phyloP scores from a whole-genome alignment of 129 eudicot genomes.

The Pseudognaphalium luteoalbum region DNA sequence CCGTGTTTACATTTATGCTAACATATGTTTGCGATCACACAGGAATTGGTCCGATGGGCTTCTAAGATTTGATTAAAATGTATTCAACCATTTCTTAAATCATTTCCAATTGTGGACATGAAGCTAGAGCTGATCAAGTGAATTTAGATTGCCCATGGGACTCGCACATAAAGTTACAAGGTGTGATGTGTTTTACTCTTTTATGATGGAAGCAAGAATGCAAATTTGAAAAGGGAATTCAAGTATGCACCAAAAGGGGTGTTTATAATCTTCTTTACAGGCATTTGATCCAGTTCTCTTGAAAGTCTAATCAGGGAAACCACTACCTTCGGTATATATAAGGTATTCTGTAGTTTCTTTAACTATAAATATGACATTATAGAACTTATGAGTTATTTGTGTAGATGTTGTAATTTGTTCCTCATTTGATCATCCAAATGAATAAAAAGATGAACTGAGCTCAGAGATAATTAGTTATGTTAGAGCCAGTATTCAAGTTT shows the following conservation, averaged over 20 bases:
- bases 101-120: background rate
- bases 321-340: background rate
- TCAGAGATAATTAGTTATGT: background rate
- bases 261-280: background rate
- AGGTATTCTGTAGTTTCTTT: background rate
- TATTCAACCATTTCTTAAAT: background rate
- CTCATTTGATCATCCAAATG: background rate
- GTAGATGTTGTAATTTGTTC: background rate
- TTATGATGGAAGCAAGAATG: background rate
- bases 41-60: slow-evolving; percentile 48
- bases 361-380: background rate
- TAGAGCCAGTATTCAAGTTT: too few relatives aligned
- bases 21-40: slow-evolving; percentile 19
- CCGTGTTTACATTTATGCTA: slow-evolving; percentile 1
- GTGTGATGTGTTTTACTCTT: background rate
- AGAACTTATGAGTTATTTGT: background rate
- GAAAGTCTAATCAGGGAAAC: background rate
- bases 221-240: slow-evolving; percentile 7
- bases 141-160: slow-evolving; percentile 8
- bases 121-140: slow-evolving; percentile 18
- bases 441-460: background rate
- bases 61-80: slow-evolving; percentile 23
- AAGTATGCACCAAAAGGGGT: slow-evolving; percentile 8
- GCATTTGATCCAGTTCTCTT: background rate
- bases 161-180: slow-evolving; percentile 16